Base-by-base conservation (phyloP, 495 filamentous ascomycete species). In the Talaromyces thailandensis region DNA sequence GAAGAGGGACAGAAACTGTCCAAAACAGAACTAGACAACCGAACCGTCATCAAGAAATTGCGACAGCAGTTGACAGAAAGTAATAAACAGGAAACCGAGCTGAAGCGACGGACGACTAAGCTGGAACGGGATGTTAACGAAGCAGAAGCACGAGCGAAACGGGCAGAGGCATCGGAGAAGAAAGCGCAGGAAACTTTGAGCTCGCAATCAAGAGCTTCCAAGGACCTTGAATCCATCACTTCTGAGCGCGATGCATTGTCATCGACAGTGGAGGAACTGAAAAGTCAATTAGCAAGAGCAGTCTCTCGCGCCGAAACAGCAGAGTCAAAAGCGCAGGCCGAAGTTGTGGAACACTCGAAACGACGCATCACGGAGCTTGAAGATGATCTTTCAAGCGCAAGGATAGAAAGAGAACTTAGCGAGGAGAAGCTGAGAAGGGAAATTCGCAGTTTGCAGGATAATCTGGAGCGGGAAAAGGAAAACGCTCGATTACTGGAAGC, bases 1-100 rank as follows among this genome's bases (percentile, higher is more conserved):
- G 87, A 95, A 67, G 94, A 98, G 74, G 94, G 95, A 0, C 91
- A 96, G 69, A 92, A 90, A 63, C 81, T 98, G 11, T 89, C 88
- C 3, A 90, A 88, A 66, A 87, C 85, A 16, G 94, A 98, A 66
- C 81, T 97, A 67, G 88, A 89, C 66, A 86, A 94, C 64, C 80
- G 92, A 45, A 86, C 84, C 14, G 86, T 86, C 2, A 87, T 98
- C 64, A 96, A 93, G 76, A 93, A 90, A 69, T 73, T 98, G 55
- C 83, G 92, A 12, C 93, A 89, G 68, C 83, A 86, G 61, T 69
- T 81, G 7, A 63, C 81, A 1, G 82, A 85, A 7, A 79, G 84
- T 18, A 77, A 80, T 3, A 88, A 84, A 62, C 45, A 64, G 12
- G 75, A 78, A 40, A 67, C 62, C 1, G 75, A 79, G 50, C 59